These are phyloP conservation scores for Coemansia sp. DNA, from an alignment of 192 early-diverging fungal species.

Conservation along the genomic window DNA sequence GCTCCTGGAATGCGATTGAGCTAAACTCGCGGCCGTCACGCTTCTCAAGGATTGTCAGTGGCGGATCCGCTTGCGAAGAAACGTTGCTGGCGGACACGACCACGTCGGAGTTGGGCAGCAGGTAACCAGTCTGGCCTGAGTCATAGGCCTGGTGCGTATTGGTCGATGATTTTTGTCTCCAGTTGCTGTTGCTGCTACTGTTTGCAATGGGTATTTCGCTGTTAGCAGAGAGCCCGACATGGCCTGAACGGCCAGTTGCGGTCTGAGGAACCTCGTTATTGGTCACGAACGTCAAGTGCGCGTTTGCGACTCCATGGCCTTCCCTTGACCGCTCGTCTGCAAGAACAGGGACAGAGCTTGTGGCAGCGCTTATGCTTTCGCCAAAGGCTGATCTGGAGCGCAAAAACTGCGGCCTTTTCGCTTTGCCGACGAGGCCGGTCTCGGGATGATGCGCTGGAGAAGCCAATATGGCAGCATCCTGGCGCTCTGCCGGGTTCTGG, in stretches of 20 bases:
- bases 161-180: slow-evolving; percentile 16
- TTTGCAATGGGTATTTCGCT: slow-evolving; percentile 8
- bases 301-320: background rate
- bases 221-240: background rate
- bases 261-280: background rate
- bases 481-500: background rate
- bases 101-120: slow-evolving; percentile 8
- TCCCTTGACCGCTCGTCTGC: background rate
- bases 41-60: slow-evolving; percentile 29
- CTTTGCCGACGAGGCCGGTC: background rate
- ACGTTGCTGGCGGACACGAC: slow-evolving; percentile 28
- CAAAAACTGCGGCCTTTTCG: background rate
- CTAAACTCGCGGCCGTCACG: slow-evolving; percentile 15
- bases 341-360: too few species aligned
- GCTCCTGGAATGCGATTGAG: slow-evolving; percentile 8
- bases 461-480: background rate
- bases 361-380: background rate
- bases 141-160: slow-evolving; percentile 14
- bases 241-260: background rate
- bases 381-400: background rate
- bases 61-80: slow-evolving; percentile 38
- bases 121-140: background rate
- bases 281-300: background rate
- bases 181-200: slow-evolving; percentile 5
- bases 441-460: background rate